Percentiles rank a stretch among this genome's conserved stretches.
These are phyloP conservation scores for Didymella keratinophila DNA, from an alignment of 2,329 filamentous ascomycete genomes.

Conservation along the genomic window DNA sequence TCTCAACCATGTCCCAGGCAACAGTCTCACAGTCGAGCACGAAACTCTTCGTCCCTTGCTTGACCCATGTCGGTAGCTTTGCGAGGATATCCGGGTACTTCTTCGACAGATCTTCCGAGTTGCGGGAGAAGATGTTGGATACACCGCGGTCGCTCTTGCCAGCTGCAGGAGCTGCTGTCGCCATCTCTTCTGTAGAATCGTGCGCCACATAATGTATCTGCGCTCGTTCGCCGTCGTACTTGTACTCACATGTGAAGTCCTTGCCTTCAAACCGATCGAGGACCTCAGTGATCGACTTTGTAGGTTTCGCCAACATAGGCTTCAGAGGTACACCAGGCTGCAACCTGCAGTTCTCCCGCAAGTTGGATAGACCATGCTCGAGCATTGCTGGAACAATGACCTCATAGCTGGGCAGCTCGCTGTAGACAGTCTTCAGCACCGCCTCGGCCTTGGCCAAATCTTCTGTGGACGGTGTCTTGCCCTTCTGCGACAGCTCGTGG, in stretches of 20 bases:
- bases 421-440: slow-evolving; percentile 89
- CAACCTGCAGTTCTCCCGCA: slow-evolving; percentile 86
- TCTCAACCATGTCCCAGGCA: slow-evolving; percentile 92
- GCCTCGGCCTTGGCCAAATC: slow-evolving; percentile 85
- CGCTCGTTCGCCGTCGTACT: slow-evolving; percentile 97
- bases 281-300: slow-evolving; percentile 97
- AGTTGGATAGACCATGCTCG: slow-evolving; percentile 81
- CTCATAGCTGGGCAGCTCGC: slow-evolving; percentile 94
- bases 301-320: slow-evolving; percentile 98
- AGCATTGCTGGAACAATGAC: slow-evolving; percentile 91
- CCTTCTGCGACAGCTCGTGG: slow-evolving; percentile 78
- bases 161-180: slow-evolving; percentile 63
- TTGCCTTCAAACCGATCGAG: slow-evolving; percentile 95
- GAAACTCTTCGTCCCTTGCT: slow-evolving; percentile 88
- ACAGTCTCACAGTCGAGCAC: slow-evolving; percentile 99
- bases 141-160: slow-evolving; percentile 76
- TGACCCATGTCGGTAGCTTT: slow-evolving; percentile 89
- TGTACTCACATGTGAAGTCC: slow-evolving; percentile 97
- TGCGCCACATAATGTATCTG: slow-evolving; percentile 97
- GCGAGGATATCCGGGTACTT: slow-evolving; percentile 96
- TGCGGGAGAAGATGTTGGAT: slow-evolving; percentile 93
- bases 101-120: slow-evolving; percentile 95
- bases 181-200: slow-evolving; percentile 74
- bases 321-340: slow-evolving; percentile 94
- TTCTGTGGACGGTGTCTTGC: slow-evolving; percentile 73